Evolutionary conservation across 208 protist genomes (phyloP).

Genomic region (Novymonas esmeraldas): DNA sequence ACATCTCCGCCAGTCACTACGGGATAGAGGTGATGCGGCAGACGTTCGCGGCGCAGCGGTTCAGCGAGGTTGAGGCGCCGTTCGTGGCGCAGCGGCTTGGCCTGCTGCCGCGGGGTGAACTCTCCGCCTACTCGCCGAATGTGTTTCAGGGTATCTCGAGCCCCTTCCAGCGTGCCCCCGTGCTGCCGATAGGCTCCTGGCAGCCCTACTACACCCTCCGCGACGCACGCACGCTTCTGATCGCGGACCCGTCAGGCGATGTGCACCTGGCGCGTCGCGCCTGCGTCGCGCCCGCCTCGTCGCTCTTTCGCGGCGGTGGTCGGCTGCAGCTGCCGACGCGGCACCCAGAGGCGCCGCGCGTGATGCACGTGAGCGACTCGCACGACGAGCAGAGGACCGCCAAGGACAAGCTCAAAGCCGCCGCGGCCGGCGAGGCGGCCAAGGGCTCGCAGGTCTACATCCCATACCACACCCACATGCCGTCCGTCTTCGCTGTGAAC

Average conservation of each 20-base stretch:
- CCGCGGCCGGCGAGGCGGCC: conserved; percentile 4
- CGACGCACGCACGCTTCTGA: conserved; percentile 21
- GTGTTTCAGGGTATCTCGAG: conserved; percentile 16
- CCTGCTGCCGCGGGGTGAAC: conserved; percentile 11
- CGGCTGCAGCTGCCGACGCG: conserved; percentile 41
- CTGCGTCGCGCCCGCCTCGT: conserved; percentile 30
- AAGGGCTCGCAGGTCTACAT: conserved; percentile 26
- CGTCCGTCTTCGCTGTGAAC: conserved; percentile 45
- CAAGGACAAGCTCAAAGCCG: conserved; percentile 36
- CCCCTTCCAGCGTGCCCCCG: conserved; percentile 25
- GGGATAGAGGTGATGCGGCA: conserved; percentile 33
- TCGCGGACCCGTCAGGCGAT: conserved; percentile 58
- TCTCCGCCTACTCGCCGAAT: conserved; percentile 21
- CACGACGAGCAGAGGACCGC: conserved; percentile 33
- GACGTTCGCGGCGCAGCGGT: conserved; percentile 34
- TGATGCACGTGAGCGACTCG: conserved; percentile 14
- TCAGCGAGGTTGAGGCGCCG: conserved; percentile 25
- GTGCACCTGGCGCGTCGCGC: conserved; percentile 53
- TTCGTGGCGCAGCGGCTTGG: conserved; percentile 26
- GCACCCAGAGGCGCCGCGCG: conserved; percentile 18
- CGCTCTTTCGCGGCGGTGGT: conserved; percentile 50
- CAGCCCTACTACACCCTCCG: conserved; percentile 36
- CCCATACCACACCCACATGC: conserved; percentile 46
- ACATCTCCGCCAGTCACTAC: conserved; percentile 43
- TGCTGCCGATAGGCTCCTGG: conserved; percentile 52